Evolutionary conservation across 176 grass and related monocot genomes (phyloP).

Genomic region (Poa annua): DNA sequence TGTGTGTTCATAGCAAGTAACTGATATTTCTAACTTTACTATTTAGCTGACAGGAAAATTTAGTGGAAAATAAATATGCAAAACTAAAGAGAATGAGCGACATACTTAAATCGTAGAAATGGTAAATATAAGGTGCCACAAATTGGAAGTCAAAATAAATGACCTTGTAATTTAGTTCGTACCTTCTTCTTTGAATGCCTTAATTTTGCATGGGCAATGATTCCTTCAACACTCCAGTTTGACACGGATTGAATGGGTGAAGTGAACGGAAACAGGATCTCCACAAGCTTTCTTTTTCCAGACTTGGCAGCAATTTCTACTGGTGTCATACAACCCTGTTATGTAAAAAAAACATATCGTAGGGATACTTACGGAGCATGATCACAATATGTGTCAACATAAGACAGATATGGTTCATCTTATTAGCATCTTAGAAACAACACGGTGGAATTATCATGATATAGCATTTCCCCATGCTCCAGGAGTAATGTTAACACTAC

Average conservation of each 20-base stretch:
- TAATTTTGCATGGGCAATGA: conserved; percentile 41
- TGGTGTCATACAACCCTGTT: conserved; percentile 14
- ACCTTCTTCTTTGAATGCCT: conserved; percentile 26
- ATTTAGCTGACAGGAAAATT: not conserved
- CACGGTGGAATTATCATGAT: not conserved
- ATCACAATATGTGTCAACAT: not conserved
- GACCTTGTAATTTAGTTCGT: not conserved
- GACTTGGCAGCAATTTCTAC: conserved; percentile 48
- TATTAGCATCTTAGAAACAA: not conserved
- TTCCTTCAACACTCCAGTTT: conserved; percentile 52
- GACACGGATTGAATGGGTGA: conserved; percentile 40
- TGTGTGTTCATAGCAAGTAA: conserved; percentile 2
- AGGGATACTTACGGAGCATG: not conserved
- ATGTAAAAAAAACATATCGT: not conserved
- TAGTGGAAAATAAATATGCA: not conserved
- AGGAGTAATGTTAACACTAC: too few relatives aligned
- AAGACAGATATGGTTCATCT: not conserved
- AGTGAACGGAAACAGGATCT: conserved; percentile 49
- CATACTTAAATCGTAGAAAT: not conserved
- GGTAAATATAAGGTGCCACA: not conserved
- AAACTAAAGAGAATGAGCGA: not conserved
- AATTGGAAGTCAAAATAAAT: not conserved
- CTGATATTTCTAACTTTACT: not conserved
- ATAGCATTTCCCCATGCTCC: conserved; percentile 6
- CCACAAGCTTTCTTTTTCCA: conserved; percentile 42